Base-by-base conservation (phyloP, 345 rosid genomes). In the Populus deltoides region DNA sequence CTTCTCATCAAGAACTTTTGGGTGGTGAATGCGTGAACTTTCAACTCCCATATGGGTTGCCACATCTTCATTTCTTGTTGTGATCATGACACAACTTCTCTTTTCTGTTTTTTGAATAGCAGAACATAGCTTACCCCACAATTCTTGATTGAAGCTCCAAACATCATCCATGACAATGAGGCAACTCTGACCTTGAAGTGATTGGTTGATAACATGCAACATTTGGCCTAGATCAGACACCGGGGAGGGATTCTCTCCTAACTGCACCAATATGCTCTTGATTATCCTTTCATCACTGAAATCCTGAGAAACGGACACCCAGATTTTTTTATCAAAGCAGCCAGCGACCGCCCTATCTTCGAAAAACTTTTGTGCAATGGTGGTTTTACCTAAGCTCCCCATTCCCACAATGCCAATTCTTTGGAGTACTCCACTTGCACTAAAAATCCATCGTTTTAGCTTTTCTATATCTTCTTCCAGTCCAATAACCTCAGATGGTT, bases 381-480 rank as follows among this genome's bases (percentile, higher is more conserved):
- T 83, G 38, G 86, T 83, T 70, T 83, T 83, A 0, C 86, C 86
- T 11, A 80, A 31, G 7, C 33, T 83, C 83, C 86, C 83, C 86
- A 83, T 74, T 29, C 86, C 86, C 57, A 77, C 83, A 63, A 83
- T 72, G 24, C 81, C 86, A 53, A 79, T 59, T 25, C 70, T 45
- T 22, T 68, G 68, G 57, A 31, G 38, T 22, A 11, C 47, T 38
- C 65, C 75, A 45, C 22, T 3, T 6, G 53, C 43, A 5, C 74
- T 38, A 24, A 78, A 63, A 27, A 71, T 47, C 84, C 86, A 84
- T 17, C 43, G 53, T 63, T 81, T 84, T 4, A 81, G 72, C 78
- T 78, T 78, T 10, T 61, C 49, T 4, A 73, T 47, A 35, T 75
- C 81, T 41, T 47, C 68, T 24, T 83, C 81, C 78, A 80, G 57